These are phyloP conservation scores for Cunninghamia lanceolata DNA, from an alignment of 75 land plant species.

Conservation along the genomic window DNA sequence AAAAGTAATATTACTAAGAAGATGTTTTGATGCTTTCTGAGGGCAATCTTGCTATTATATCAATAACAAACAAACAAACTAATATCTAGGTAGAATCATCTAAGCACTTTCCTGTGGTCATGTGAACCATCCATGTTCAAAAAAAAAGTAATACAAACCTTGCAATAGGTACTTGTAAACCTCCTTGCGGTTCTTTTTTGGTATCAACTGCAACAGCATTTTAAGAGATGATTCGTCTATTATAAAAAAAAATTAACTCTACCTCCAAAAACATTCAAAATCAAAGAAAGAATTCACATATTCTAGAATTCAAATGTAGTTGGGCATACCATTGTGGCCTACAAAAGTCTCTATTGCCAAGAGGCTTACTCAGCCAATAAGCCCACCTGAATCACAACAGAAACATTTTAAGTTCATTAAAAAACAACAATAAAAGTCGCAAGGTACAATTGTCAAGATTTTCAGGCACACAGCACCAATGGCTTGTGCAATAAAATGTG, in stretches of 20 bases:
- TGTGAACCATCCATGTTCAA: not conserved
- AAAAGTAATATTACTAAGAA: not conserved
- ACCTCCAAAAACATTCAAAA: not conserved
- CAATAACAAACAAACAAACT: not conserved
- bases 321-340: slow-evolving; percentile 2
- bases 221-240: not conserved
- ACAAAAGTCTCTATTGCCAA: not conserved
- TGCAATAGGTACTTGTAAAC: slow-evolving; percentile 60
- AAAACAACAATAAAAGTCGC: not conserved
- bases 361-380: not conserved
- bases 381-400: not conserved
- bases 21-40: not conserved
- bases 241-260: not conserved
- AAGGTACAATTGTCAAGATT: not conserved
- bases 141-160: slow-evolving; percentile 17
- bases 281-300: not conserved
- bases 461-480: not conserved
- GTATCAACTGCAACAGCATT: slow-evolving; percentile 29
- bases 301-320: not conserved
- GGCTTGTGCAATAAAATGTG: not conserved
- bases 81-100: not conserved
- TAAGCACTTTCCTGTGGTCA: not conserved
- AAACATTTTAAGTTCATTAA: not conserved
- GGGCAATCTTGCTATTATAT: not conserved
- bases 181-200: slow-evolving; percentile 53